phyloP scores from a whole-genome alignment of 2,329 filamentous ascomycete species.

The Monosporascus cannonballus region DNA sequence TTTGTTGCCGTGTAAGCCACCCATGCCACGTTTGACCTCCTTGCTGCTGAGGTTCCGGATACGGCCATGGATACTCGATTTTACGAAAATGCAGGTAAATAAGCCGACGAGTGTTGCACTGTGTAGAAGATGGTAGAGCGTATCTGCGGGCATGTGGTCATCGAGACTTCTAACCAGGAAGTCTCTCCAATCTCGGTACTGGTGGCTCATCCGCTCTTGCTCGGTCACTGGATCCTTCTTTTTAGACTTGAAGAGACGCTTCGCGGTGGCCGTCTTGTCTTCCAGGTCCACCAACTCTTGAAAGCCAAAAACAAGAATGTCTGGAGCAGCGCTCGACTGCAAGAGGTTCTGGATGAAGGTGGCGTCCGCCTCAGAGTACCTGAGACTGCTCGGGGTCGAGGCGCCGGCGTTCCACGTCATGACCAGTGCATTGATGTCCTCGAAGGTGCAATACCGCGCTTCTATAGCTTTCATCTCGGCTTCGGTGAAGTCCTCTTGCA shows the following conservation, averaged over 20 bases:
- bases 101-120: constrained; percentile 87
- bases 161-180: constrained; percentile 78
- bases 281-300: constrained; percentile 98
- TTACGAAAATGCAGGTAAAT: constrained; percentile 94
- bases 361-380: constrained; percentile 62
- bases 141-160: constrained; percentile 70
- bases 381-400: constrained; percentile 79
- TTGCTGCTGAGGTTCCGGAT: constrained; percentile 73
- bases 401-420: constrained; percentile 98
- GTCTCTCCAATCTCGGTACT: constrained; percentile 95
- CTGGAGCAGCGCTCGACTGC: constrained; percentile 69
- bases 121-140: constrained; percentile 80
- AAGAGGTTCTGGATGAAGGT: constrained; percentile 78
- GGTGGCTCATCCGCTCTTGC: constrained; percentile 90
- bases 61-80: constrained; percentile 66
- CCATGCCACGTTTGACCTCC: constrained; percentile 94
- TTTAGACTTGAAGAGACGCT: constrained; percentile 85
- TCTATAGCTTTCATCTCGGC: constrained; percentile 80
- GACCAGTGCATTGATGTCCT: constrained; percentile 71
- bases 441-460: constrained; percentile 76
- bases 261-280: constrained; percentile 96
- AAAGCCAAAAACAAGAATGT: constrained; percentile 93
- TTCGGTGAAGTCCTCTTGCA: constrained; percentile 95
- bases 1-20: constrained; percentile 92
- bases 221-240: constrained; percentile 71